phyloP scores from a whole-genome alignment of 2,329 filamentous ascomycete genomes.

The Aspergillus carbonarius region DNA sequence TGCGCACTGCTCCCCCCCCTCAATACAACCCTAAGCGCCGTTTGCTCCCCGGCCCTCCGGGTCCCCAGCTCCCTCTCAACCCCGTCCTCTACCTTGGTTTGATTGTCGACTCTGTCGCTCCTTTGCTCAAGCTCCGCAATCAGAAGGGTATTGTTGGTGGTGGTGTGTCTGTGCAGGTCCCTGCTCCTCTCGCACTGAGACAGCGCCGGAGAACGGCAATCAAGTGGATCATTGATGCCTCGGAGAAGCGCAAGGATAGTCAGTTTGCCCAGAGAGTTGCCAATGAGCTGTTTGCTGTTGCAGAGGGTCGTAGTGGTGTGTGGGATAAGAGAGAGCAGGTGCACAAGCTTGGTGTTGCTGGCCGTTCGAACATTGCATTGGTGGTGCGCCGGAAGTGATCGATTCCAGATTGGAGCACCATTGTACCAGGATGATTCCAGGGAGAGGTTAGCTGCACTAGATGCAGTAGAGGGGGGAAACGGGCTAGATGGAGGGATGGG shows the following conservation, averaged over 20 bases:
- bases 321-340: constrained; percentile 79
- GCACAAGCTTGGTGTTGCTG: constrained; percentile 77
- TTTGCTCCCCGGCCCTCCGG: constrained; percentile 67
- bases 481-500: not conserved
- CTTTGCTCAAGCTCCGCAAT: constrained; percentile 75
- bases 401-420: not conserved
- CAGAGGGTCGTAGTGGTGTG: constrained; percentile 77
- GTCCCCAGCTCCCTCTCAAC: constrained; percentile 79
- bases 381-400: not conserved
- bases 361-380: constrained; percentile 64
- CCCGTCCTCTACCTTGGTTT: constrained; percentile 86
- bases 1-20: constrained; percentile 81
- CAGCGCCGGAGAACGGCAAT: constrained; percentile 78
- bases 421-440: not conserved
- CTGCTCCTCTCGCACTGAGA: constrained; percentile 70
- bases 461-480: not conserved
- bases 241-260: constrained; percentile 71
- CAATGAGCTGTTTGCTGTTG: constrained; percentile 80
- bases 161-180: constrained; percentile 79
- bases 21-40: constrained; percentile 65
- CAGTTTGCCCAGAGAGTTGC: constrained; percentile 77
- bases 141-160: constrained; percentile 80
- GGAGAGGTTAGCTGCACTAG: not conserved
- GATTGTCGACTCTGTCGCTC: constrained; percentile 89
- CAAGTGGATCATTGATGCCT: constrained; percentile 84